Percentiles rank a stretch among this genome's conserved stretches.
Evolutionary conservation across 495 filamentous ascomycete genomes (phyloP).

Genomic region (Glonium stellatum): DNA sequence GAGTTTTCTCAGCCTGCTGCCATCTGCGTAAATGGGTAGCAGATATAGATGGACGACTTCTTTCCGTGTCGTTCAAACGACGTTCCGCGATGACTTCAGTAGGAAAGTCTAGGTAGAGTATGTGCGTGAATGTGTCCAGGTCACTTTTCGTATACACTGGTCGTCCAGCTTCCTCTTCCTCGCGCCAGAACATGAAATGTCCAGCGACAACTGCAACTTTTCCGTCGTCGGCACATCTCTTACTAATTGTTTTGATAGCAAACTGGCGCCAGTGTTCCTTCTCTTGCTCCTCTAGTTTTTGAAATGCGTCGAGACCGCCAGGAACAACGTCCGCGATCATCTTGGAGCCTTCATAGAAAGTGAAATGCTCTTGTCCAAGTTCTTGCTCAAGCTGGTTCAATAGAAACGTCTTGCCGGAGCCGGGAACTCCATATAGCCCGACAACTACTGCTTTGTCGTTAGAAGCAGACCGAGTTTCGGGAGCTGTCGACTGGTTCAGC

Average conservation of each 20-base stretch:
- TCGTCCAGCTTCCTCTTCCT: slow-evolving; percentile 33
- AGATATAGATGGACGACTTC: slow-evolving; percentile 36
- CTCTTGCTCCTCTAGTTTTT: slow-evolving; percentile 37
- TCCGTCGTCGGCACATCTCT: slow-evolving; percentile 36
- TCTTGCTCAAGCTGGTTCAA: slow-evolving; percentile 40
- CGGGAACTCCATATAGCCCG: slow-evolving; percentile 56
- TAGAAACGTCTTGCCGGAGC: slow-evolving; percentile 53
- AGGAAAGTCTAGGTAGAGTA: slow-evolving; percentile 52
- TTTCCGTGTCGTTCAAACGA: slow-evolving; percentile 37
- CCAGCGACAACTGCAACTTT: slow-evolving; percentile 50
- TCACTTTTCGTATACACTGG: slow-evolving; percentile 45
- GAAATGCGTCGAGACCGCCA: slow-evolving; percentile 49
- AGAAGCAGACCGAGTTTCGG: slow-evolving; percentile 22
- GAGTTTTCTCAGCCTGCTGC: slow-evolving; percentile 45
- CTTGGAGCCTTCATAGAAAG: slow-evolving; percentile 49
- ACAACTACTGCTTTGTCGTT: slow-evolving; percentile 45
- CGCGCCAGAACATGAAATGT: slow-evolving; percentile 56
- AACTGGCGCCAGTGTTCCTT: slow-evolving; percentile 40
- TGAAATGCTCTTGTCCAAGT: slow-evolving; percentile 39
- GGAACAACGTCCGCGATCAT: slow-evolving; percentile 43
- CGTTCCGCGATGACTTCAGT: slow-evolving; percentile 36
- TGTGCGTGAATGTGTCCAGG: slow-evolving; percentile 49
- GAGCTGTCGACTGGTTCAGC: slow-evolving; percentile 16
- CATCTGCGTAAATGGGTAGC: slow-evolving; percentile 44
- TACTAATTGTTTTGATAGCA: slow-evolving; percentile 45